Base-by-base conservation (phyloP, 2,329 filamentous ascomycete genomes). In the Penicillium verrucosum region DNA sequence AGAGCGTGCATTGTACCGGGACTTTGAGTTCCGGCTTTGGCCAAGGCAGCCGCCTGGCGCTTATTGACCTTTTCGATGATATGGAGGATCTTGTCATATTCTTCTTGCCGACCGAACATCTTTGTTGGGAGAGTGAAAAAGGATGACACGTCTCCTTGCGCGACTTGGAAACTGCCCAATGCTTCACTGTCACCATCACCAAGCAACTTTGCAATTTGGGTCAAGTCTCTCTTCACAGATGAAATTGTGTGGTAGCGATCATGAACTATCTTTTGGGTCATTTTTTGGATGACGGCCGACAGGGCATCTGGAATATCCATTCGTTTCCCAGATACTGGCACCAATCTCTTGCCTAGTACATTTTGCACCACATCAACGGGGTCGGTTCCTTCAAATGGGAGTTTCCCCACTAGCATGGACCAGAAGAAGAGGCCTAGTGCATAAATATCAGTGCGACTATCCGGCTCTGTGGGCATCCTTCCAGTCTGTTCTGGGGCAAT, bases 401-500 rank as follows among this genome's bases (percentile, higher is more conserved):
- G 84, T 65, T 87, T 84, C 29, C 92, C 90, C 1, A 90, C 89
- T 44, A 96, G 78, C 68, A 95, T 83, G 9, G 85, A 90, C 88
- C 91, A 97, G 72, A 97, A 93, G 1, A 97, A 75, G 38, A 97
- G 87, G 4, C 93, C 93, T 1, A 97, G 78, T 0, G 90, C 92
- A 76, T 97, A 97, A 32, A 97, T 95, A 73, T 97, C 93, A 16
- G 93, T 97, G 40, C 93, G 85, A 42, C 85, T 90, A 74, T 97
- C 93, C 1, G 93, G 93, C 72, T 97, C 92, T 4, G 90, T 91
- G 3, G 92, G 90, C 83, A 97, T 89, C 21, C 93, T 87, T 14
- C 93, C 93, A 2, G 93, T 97, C 77, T 97, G 93, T 70, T 97
- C 93, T 0, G 93, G 92, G 45, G 92, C 93, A 70, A 97, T 95